Percentiles rank a stretch among this genome's conserved stretches.
Evolutionary conservation across 2,329 filamentous ascomycete species (phyloP).

Genomic region (Eutypella sp.): DNA sequence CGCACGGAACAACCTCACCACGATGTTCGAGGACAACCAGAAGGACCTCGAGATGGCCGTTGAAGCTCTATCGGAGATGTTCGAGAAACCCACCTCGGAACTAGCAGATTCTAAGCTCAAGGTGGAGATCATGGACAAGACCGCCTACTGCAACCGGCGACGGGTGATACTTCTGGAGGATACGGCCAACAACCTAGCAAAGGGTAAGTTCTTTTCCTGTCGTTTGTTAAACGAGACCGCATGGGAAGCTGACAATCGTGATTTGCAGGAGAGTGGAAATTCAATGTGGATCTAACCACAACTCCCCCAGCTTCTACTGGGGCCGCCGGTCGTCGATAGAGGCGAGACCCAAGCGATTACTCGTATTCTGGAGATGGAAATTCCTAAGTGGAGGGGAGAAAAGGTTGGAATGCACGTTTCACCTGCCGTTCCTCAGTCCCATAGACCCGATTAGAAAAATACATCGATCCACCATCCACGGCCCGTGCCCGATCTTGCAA

Average conservation of each 20-base stretch:
- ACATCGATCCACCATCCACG: too few species aligned
- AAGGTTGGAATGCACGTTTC: too few species aligned
- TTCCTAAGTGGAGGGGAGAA: too few species aligned
- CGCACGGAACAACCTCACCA: constrained; percentile 89
- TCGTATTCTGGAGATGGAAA: neutral
- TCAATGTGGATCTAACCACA: constrained; percentile 27
- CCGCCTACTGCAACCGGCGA: constrained; percentile 90
- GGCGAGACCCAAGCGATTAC: neutral
- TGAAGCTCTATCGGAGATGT: constrained; percentile 97
- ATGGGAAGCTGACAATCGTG: constrained; percentile 2
- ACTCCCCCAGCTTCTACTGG: constrained; percentile 8
- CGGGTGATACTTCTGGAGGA: constrained; percentile 85
- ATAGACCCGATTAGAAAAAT: too few species aligned
- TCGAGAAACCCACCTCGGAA: constrained; percentile 91
- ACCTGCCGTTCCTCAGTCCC: too few species aligned
- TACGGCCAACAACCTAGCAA: constrained; percentile 85
- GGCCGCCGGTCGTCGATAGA: neutral
- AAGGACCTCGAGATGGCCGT: constrained; percentile 97
- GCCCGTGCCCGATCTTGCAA: too few species aligned
- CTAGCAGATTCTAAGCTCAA: constrained; percentile 84
- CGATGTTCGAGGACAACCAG: constrained; percentile 98
- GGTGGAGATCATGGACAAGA: constrained; percentile 98
- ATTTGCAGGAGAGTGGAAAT: constrained; percentile 25
- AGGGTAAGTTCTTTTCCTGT: constrained; percentile 60
- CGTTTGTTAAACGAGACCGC: neutral